A percentile compares a stretch with the other conserved stretches of the same genome.
Conservation (phyloP, 441 rosid genomes). For the Syzygium syzygioides region DNA sequence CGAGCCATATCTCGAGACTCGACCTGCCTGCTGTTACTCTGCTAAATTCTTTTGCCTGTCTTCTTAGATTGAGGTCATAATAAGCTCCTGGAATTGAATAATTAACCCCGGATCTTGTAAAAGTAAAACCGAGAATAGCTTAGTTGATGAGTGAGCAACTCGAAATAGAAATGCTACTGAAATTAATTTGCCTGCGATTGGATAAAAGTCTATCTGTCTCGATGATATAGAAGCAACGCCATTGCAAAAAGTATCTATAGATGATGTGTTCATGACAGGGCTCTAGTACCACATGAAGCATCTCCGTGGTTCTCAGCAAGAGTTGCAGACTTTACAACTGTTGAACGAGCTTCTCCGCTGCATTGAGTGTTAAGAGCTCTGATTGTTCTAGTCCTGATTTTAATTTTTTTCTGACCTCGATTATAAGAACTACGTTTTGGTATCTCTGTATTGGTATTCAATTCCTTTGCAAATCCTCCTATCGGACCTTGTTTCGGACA, state of each 20-base stretch:
- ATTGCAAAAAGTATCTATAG: not conserved
- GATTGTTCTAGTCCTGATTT: not conserved
- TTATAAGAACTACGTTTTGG: not conserved
- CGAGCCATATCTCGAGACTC: not conserved
- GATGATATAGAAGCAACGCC: not conserved
- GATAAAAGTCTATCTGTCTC: not conserved
- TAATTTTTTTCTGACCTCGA: not conserved
- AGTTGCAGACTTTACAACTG: not conserved
- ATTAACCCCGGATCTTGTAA: not conserved
- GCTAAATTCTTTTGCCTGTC: not conserved
- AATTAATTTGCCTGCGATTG: not conserved
- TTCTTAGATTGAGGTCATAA: not conserved
- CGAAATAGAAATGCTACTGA: not conserved
- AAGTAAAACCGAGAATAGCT: not conserved
- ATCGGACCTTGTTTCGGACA: not conserved
- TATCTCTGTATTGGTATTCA: not conserved
- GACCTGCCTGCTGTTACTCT: not conserved
- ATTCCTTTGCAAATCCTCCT: not conserved
- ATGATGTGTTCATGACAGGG: not conserved
- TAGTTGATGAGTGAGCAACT: not conserved
- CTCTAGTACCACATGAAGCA: not conserved
- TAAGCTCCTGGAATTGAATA: not conserved
- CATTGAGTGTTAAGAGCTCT: not conserved
- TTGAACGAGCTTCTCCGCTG: not conserved
- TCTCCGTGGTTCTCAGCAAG: not conserved